Evolutionary conservation across 2,329 filamentous ascomycete species (phyloP), one percentile per base, ranked within the genome.

Genomic region (Trichoderma breve): DNA sequence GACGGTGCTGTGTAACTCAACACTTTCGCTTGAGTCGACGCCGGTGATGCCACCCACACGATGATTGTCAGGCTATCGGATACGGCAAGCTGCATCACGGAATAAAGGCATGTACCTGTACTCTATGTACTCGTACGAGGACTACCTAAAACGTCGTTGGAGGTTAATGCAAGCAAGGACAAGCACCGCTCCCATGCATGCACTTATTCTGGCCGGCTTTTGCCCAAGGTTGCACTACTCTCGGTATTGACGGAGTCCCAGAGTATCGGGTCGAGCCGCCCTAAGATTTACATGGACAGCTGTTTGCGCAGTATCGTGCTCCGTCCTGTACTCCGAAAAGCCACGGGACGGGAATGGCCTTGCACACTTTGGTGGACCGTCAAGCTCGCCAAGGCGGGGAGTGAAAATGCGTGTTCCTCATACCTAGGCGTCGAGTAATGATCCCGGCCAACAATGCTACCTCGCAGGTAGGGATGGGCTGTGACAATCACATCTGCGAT

Each of bases 201-300:
- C 64, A 67, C 51, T 43, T 58, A n/a, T 21, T 39, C 24, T 51
- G 18, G 21, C 32, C 47, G 64, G 24, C 24, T 43, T 58, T 12
- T 32, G 32, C 53, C 34, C 51, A 30, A 58, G 64, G 51, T 58
- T 30, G 51, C 64, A 58, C 64, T 58, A 39, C 51, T 15, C 34
- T 67, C 51, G 64, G 47, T 67, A 58, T 58, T 53, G 64, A 39
- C 51, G 32, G 51, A 58, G 64, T 67, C 34, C 64, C 64, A 67
- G 64, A 43, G 55, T 67, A 39, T 53, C 64, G 64, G 64, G 64
- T 67, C 64, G 64, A 67, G 51, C 32, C 51, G 36, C 21, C 14
- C n/a, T 5, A 43, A 63, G 14, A 30, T 28, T 63, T 28, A 28
- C 47, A 53, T 24, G 47, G 47, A 24, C 47, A 53, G 47, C 47